Evolutionary conservation across 2,329 filamentous ascomycete species (phyloP).

Genomic region (Immersiporthe knoxdaviesiana): DNA sequence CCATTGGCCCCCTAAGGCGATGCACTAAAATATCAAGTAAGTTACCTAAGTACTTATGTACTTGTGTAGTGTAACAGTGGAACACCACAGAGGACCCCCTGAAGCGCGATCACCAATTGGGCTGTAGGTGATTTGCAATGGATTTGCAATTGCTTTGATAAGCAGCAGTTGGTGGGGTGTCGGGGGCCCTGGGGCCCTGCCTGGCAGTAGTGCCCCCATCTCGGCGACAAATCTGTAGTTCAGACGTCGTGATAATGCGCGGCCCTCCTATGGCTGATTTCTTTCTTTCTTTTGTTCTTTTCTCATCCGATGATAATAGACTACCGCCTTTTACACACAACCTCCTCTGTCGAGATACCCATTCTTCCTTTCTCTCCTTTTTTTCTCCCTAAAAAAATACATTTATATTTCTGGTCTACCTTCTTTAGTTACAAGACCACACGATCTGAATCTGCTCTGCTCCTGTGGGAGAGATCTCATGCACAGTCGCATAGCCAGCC

Average conservation of each 20-base stretch:
- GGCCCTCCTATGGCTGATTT: not conserved
- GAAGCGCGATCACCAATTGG: conserved; percentile 16
- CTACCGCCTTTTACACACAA: not conserved
- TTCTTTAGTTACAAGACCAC: not conserved
- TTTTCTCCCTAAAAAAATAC: too few relatives aligned
- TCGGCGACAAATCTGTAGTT: not conserved
- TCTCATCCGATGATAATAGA: not conserved
- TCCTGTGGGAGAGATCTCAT: conserved; percentile 7
- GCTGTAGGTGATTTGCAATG: conserved; percentile 25
- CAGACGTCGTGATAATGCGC: not conserved
- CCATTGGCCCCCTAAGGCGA: not conserved
- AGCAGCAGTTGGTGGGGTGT: not conserved
- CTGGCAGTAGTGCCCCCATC: not conserved
- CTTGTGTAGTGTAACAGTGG: not conserved
- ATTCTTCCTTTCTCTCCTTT: not conserved
- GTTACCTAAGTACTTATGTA: too few relatives aligned
- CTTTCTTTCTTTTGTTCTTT: not conserved
- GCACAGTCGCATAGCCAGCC: not conserved
- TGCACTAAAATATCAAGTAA: not conserved
- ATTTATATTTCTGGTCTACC: too few relatives aligned
- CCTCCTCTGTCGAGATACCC: not conserved
- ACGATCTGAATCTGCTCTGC: not conserved
- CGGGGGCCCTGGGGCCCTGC: not conserved
- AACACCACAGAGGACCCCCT: not conserved
- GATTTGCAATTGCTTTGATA: conserved; percentile 28